Evolutionary conservation across 2,329 filamentous ascomycete species (phyloP).

Genomic region (Sclerotinia glacialis): DNA sequence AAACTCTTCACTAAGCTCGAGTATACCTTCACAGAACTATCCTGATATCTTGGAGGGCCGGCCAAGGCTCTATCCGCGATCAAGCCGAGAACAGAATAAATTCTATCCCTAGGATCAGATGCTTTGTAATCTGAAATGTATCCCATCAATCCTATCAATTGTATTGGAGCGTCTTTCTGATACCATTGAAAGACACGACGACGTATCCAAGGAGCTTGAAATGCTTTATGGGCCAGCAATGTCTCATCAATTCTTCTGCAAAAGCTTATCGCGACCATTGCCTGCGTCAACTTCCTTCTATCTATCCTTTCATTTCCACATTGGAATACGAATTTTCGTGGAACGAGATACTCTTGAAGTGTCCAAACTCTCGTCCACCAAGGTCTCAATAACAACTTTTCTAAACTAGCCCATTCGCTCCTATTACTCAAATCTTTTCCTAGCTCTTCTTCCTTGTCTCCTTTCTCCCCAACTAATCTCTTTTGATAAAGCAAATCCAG

Average conservation of each 20-base stretch:
- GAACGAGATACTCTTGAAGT: conserved; percentile 24
- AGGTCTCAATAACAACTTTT: conserved; percentile 16
- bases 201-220: conserved; percentile 22
- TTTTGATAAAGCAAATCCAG: not conserved
- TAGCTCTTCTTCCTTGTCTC: not conserved
- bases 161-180: not conserved
- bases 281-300: not conserved
- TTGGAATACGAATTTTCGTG: conserved; percentile 21
- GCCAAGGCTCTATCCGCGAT: conserved; percentile 15
- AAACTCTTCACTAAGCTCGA: not conserved
- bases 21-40: conserved; percentile 16
- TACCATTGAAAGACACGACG: conserved; percentile 18
- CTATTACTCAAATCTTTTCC: not conserved
- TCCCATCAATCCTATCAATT: conserved; percentile 20
- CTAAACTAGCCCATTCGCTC: conserved; percentile 14
- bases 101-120: conserved; percentile 26
- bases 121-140: conserved; percentile 23
- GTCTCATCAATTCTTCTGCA: conserved; percentile 23
- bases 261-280: not conserved
- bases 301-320: conserved; percentile 14
- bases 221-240: conserved; percentile 18
- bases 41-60: conserved; percentile 20
- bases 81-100: conserved; percentile 27
- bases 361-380: conserved; percentile 26
- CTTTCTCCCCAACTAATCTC: not conserved